These are phyloP conservation scores for Saussurea involucrata DNA, from an alignment of 129 eudicot species.

Conservation along the genomic window DNA sequence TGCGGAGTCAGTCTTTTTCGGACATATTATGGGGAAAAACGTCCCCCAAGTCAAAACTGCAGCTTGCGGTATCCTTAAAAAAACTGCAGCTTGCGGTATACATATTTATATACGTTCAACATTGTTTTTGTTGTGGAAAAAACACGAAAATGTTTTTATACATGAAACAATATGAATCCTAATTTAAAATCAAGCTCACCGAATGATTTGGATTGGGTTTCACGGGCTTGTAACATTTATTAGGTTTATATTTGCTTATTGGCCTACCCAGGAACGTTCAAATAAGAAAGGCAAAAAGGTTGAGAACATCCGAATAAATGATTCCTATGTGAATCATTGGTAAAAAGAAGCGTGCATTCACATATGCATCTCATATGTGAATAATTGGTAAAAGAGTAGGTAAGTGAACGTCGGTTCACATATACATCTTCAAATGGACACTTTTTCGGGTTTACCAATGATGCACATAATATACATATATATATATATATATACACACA, in stretches of 20 bases:
- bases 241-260: neutral
- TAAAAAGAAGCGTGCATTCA: neutral
- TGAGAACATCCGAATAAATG: neutral
- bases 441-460: too few species aligned
- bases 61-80: too few species aligned
- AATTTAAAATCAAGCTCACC: neutral
- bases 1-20: too few species aligned
- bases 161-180: neutral
- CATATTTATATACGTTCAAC: too few species aligned
- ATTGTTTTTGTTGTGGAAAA: too few species aligned
- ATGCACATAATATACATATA: too few species aligned
- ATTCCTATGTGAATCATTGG: neutral
- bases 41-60: too few species aligned
- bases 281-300: neutral
- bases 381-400: neutral
- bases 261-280: neutral
- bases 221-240: neutral
- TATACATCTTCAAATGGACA: too few species aligned
- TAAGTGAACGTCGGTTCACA: too few species aligned
- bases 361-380: neutral
- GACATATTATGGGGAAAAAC: too few species aligned
- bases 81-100: too few species aligned
- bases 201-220: neutral
- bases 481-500: neutral
- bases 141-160: neutral